Evolutionary conservation across 208 protist genomes (phyloP), one percentile per base, ranked within the genome.

Genomic region (Leishmania braziliensis): DNA sequence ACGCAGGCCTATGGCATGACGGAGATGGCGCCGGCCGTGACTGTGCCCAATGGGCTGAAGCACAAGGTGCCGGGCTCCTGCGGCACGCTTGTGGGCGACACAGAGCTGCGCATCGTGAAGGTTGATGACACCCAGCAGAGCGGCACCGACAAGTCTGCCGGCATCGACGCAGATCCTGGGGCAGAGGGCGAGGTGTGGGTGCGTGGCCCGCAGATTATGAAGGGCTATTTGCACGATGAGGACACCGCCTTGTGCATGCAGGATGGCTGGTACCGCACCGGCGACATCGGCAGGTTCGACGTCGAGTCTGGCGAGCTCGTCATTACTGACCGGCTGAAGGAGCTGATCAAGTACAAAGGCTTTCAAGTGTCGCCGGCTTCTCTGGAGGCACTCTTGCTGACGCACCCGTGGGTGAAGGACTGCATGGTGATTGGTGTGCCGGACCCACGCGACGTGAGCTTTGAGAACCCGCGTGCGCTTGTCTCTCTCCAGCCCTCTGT

Each of bases 321-420:
- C 74, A 92, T 96, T 76, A 83, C 84, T 12, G 94, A 96, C 78
- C 86, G 95, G 69, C 78, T 95, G 36, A 98, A 98, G 80, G 95
- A 98, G 78, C 86, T 98, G 36, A 98, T 98, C 80, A 98, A 98
- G 84, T 92, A 88, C 85, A 98, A 98, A 78, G 95, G 95, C 56
- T 95, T 95, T 72, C 95, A 98, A 86, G 95, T 98, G 20, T 86
- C 95, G 20, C 95, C 95, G 0, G 92, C 95, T 5, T 88, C 92
- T 58, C 72, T 98, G 2, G 95, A 98, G 83, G 93, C 76, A 20
- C 29, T 91, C n/a, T 69, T 97, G 18, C 66, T 93, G 29, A 70
- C 79, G 36, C 90, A 97, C 72, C 88, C 90, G 74, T 80, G 76
- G 56, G 89, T 98, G 51, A 54, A 65, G 16, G 95, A 98, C 84